Evolutionary conservation across 169 alveolate genomes (phyloP).

Genomic region (Plasmodium falciparum): DNA sequence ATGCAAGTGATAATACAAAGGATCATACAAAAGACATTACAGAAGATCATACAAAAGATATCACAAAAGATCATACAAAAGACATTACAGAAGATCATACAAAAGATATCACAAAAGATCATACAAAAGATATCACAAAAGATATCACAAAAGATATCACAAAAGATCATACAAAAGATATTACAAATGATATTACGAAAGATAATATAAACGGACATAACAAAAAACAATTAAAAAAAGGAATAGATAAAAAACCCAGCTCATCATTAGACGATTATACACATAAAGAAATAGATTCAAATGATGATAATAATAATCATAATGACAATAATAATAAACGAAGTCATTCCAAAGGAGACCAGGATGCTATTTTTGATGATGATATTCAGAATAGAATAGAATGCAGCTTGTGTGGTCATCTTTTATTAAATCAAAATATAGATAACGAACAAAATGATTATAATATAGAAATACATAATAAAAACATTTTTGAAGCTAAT

Average conservation of each 20-base stretch:
- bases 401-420: slow-evolving; percentile 89
- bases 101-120: not conserved
- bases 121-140: too few relatives aligned
- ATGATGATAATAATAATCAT: slow-evolving; percentile 16
- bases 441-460: slow-evolving; percentile 49
- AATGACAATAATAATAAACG: slow-evolving; percentile 10
- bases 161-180: too few relatives aligned
- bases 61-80: too few relatives aligned
- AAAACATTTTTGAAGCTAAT: slow-evolving; percentile 81
- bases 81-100: not conserved
- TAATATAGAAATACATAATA: slow-evolving; percentile 76
- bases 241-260: not conserved
- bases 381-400: slow-evolving; percentile 74
- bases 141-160: too few relatives aligned
- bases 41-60: not conserved
- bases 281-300: slow-evolving; percentile 14
- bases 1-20: not conserved
- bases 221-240: not conserved
- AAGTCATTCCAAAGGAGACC: slow-evolving; percentile 26
- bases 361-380: slow-evolving; percentile 35
- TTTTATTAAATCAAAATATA: slow-evolving; percentile 80
- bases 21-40: too few relatives aligned
- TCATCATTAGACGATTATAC: slow-evolving; percentile 5
- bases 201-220: not conserved
- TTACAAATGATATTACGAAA: too few relatives aligned